These are phyloP conservation scores for Euclidium syriacum DNA, from an alignment of 345 rosid species.

Conservation along the genomic window DNA sequence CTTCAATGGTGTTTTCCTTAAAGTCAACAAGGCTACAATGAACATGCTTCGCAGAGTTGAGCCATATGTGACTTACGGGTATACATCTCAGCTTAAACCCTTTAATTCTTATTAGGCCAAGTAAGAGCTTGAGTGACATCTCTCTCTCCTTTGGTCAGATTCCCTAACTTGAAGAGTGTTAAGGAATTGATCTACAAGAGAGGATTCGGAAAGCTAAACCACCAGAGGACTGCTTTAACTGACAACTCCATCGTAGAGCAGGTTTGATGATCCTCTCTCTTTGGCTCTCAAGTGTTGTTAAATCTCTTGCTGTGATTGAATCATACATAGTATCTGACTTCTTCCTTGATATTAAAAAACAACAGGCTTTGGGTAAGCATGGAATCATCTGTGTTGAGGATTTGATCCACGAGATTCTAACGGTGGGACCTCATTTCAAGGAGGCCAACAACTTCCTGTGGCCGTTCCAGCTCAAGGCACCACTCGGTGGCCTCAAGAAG, in stretches of 20 bases:
- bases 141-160: slow-evolving; percentile 33
- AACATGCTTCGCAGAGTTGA: slow-evolving; percentile 93
- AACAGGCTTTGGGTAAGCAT: slow-evolving; percentile 61
- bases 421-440: slow-evolving; percentile 93
- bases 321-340: too few relatives aligned
- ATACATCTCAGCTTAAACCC: background rate
- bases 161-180: slow-evolving; percentile 90
- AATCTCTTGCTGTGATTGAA: too few relatives aligned
- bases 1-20: slow-evolving; percentile 86
- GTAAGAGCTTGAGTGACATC: background rate
- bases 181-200: slow-evolving; percentile 84
- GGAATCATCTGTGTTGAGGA: slow-evolving; percentile 78
- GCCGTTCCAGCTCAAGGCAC: slow-evolving; percentile 97
- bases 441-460: slow-evolving; percentile 88
- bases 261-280: slow-evolving; percentile 25
- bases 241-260: slow-evolving; percentile 76
- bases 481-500: slow-evolving; percentile 76
- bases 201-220: slow-evolving; percentile 78
- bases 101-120: background rate
- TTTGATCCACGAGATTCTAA: slow-evolving; percentile 79
- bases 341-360: background rate
- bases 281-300: background rate
- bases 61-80: slow-evolving; percentile 96
- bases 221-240: slow-evolving; percentile 71
- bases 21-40: slow-evolving; percentile 86